These are phyloP conservation scores for California macrophylla DNA, from an alignment of 441 rosid genomes.

Conservation along the genomic window DNA sequence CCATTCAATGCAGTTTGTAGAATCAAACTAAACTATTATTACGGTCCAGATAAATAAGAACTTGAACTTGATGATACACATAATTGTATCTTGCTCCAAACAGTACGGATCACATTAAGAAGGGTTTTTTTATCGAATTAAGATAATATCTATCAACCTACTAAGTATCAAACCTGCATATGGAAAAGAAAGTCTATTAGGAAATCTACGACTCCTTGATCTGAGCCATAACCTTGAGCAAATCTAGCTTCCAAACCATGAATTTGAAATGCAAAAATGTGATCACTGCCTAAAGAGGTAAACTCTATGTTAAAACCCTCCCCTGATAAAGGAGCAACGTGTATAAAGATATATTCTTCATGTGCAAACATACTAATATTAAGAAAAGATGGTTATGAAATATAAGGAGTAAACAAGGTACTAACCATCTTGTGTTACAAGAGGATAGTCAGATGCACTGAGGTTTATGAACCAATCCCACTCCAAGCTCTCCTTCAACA, in stretches of 20 bases:
- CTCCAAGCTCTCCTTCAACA: constrained; percentile 70
- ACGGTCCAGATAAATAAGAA: neutral
- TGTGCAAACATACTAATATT: neutral
- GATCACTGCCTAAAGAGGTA: neutral
- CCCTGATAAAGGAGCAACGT: neutral
- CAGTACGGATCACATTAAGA: neutral
- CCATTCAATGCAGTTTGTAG: neutral
- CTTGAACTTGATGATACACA: neutral
- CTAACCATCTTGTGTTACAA: constrained; percentile 90
- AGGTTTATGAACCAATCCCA: constrained; percentile 98
- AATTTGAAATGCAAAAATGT: neutral
- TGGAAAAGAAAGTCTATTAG: neutral
- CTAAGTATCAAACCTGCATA: neutral
- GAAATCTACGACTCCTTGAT: neutral
- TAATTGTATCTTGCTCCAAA: neutral
- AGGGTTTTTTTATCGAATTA: neutral
- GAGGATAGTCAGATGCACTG: constrained; percentile 93
- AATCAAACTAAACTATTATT: neutral
- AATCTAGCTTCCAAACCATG: neutral
- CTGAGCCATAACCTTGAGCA: neutral
- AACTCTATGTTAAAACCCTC: neutral
- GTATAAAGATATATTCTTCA: neutral
- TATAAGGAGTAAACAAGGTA: constrained; percentile 13
- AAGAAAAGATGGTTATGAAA: neutral
- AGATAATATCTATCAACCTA: neutral